These are phyloP conservation scores for Gnetum montanum DNA, from an alignment of 75 land plant genomes.

Conservation along the genomic window DNA sequence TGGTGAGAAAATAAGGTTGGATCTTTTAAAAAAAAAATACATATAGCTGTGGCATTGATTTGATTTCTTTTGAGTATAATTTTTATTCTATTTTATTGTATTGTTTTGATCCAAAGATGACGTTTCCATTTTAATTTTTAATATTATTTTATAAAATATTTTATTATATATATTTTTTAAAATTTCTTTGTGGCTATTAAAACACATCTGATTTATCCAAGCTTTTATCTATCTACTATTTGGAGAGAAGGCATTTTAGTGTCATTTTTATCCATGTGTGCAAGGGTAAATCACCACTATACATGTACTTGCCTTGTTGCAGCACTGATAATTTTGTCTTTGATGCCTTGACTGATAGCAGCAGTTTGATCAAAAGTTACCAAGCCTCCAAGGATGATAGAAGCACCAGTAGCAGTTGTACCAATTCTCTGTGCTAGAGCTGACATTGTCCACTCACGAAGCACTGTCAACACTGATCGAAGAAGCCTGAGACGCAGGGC, in stretches of 20 bases:
- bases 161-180: too few species aligned
- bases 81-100: too few species aligned
- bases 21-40: too few species aligned
- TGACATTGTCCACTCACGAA: slow-evolving; percentile 82
- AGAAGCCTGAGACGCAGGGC: slow-evolving; percentile 72
- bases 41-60: too few species aligned
- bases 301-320: slow-evolving; percentile 61
- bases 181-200: too few species aligned
- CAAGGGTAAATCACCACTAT: background rate
- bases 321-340: slow-evolving; percentile 71
- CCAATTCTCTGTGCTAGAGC: slow-evolving; percentile 57
- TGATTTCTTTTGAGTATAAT: too few species aligned
- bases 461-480: slow-evolving; percentile 76
- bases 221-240: background rate
- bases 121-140: too few species aligned
- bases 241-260: background rate
- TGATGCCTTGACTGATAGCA: slow-evolving; percentile 54
- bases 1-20: too few species aligned
- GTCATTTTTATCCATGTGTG: too few species aligned
- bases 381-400: slow-evolving; percentile 44
- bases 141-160: too few species aligned
- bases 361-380: slow-evolving; percentile 34
- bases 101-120: too few species aligned
- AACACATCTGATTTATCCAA: too few species aligned
- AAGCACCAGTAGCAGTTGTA: slow-evolving; percentile 41